These are phyloP conservation scores for Narthecium ossifragum DNA, from an alignment of 106 monocot species.

Conservation along the genomic window DNA sequence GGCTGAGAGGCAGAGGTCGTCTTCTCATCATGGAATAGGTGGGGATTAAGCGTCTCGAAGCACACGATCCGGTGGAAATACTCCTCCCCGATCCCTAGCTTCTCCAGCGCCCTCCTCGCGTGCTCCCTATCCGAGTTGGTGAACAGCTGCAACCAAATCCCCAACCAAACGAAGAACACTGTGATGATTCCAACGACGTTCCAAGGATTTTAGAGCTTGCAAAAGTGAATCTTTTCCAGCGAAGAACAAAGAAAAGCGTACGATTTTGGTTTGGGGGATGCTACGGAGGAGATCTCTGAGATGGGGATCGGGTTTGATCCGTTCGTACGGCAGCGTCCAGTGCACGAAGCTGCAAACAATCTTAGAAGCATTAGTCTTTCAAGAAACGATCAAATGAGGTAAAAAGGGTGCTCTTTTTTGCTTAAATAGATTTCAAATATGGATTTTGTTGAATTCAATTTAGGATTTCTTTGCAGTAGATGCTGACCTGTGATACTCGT, in stretches of 20 bases:
- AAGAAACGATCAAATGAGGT: too few species aligned
- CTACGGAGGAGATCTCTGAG: slow-evolving; percentile 46
- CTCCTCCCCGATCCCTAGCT: slow-evolving; percentile 52
- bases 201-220: too few species aligned
- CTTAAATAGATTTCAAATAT: too few species aligned
- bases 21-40: slow-evolving; percentile 23
- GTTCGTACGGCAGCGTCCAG: slow-evolving; percentile 76
- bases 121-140: slow-evolving; percentile 84
- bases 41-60: slow-evolving; percentile 87
- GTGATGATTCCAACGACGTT: too few species aligned
- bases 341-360: slow-evolving; percentile 61
- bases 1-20: background rate
- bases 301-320: slow-evolving; percentile 48
- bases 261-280: slow-evolving; percentile 70
- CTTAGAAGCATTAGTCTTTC: too few species aligned
- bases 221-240: too few species aligned
- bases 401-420: too few species aligned
- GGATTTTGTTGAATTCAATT: too few species aligned
- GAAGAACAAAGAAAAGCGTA: slow-evolving; percentile 17
- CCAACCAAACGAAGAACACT: background rate
- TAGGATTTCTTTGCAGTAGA: too few species aligned
- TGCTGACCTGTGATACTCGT: slow-evolving; percentile 79
- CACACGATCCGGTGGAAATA: slow-evolving; percentile 54
- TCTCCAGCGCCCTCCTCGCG: slow-evolving; percentile 41
- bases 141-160: slow-evolving; percentile 56